phyloP scores from a whole-genome alignment of 2,329 filamentous ascomycete genomes.

The Cordyceps cateniannulata region DNA sequence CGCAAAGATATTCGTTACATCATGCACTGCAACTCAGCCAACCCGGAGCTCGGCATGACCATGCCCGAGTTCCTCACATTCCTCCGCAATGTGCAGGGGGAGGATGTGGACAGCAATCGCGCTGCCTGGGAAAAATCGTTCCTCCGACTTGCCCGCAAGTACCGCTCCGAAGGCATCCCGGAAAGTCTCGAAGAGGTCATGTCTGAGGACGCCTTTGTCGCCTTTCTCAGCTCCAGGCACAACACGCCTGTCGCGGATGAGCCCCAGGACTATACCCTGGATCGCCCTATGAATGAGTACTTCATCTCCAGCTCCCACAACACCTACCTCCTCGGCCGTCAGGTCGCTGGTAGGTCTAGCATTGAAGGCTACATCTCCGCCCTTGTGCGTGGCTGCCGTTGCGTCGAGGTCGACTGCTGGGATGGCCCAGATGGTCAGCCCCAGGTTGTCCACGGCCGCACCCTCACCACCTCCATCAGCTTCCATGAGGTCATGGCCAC shows the following conservation, averaged over 20 bases:
- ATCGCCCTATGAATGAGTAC: constrained; percentile 90
- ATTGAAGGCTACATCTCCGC: constrained; percentile 92
- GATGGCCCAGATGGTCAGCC: constrained; percentile 84
- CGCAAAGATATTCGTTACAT: constrained; percentile 74
- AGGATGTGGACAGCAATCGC: constrained; percentile 63
- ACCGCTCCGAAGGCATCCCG: constrained; percentile 38
- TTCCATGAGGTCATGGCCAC: constrained; percentile 90
- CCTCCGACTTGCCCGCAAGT: constrained; percentile 57
- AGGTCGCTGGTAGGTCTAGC: constrained; percentile 84
- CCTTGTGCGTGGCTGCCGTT: constrained; percentile 82
- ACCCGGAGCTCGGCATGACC: constrained; percentile 59
- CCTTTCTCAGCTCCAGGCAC: constrained; percentile 66
- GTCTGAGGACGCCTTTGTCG: constrained; percentile 71
- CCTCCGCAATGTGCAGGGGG: constrained; percentile 64
- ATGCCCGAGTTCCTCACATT: constrained; percentile 70
- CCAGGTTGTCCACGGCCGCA: constrained; percentile 84
- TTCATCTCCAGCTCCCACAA: constrained; percentile 99
- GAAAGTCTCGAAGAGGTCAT: constrained; percentile 46
- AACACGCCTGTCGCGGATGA: constrained; percentile 62
- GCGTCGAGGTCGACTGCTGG: constrained; percentile 98
- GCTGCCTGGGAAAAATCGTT: constrained; percentile 68
- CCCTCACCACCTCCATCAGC: constrained; percentile 78
- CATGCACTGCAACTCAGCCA: constrained; percentile 55
- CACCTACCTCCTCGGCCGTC: constrained; percentile 87
- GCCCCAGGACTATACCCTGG: constrained; percentile 57